Evolutionary conservation across 495 filamentous ascomycete genomes (phyloP).

Genomic region (Aspergillus sparsus): DNA sequence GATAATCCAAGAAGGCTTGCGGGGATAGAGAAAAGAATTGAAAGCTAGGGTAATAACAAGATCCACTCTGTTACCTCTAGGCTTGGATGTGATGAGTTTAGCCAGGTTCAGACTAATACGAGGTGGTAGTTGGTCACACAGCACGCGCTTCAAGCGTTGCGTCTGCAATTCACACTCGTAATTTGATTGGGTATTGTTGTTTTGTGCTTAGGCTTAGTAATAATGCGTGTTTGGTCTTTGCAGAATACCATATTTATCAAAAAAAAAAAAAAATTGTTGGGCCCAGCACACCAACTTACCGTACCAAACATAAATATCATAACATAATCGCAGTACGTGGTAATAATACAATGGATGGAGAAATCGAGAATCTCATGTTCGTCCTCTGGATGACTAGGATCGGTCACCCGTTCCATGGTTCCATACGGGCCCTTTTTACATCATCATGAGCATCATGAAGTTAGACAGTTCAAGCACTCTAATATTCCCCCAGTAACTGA

Average conservation of each 20-base stretch:
- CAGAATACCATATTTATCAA: neutral
- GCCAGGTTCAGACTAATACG: constrained; percentile 4
- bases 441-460: constrained; percentile 40
- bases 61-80: no score
- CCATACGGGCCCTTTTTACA: constrained; percentile 31
- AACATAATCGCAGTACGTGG: neutral
- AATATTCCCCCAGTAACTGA: neutral
- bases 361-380: neutral
- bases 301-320: constrained; percentile 1
- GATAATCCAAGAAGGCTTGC: neutral
- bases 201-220: neutral
- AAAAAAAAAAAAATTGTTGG: neutral
- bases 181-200: neutral
- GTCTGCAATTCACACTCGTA: neutral
- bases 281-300: constrained; percentile 1
- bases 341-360: neutral
- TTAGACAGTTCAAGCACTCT: neutral
- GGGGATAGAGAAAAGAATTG: no score
- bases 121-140: neutral
- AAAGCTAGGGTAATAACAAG: no score
- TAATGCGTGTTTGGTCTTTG: neutral
- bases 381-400: neutral
- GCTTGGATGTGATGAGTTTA: no score
- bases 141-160: no score
- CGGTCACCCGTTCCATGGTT: constrained; percentile 20